These are phyloP conservation scores for Fusarium clavum DNA, from an alignment of 2,329 filamentous ascomycete species.

Conservation along the genomic window DNA sequence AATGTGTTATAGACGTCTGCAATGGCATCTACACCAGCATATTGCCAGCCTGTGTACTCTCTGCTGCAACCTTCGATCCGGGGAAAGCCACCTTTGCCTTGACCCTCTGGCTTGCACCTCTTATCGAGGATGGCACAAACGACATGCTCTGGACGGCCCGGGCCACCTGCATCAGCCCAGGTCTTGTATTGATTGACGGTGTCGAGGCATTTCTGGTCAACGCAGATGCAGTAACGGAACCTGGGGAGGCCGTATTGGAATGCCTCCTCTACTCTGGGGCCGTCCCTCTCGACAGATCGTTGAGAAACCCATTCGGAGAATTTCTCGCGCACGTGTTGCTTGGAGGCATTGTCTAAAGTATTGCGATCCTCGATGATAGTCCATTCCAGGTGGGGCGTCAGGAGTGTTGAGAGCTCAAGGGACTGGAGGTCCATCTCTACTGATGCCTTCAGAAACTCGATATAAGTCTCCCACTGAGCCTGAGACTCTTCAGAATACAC, in stretches of 20 bases:
- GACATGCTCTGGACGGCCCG: accelerated
- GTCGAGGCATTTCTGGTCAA: slow-evolving; percentile 7
- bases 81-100: neutral
- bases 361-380: slow-evolving; percentile 3
- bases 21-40: no score
- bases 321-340: neutral
- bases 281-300: neutral
- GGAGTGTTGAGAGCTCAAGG: neutral
- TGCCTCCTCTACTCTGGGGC: neutral
- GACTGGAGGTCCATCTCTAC: slow-evolving; percentile 5
- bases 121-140: neutral
- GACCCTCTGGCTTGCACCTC: neutral
- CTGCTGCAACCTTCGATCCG: neutral
- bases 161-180: neutral
- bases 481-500: slow-evolving; percentile 13
- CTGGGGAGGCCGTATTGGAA: neutral
- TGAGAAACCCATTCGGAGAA: slow-evolving; percentile 3
- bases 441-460: slow-evolving; percentile 25
- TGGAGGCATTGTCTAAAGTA: neutral
- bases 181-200: neutral
- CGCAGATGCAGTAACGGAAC: slow-evolving; percentile 7
- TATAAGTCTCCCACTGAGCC: slow-evolving; percentile 17
- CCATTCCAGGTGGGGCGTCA: slow-evolving; percentile 17
- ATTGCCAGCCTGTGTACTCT: slow-evolving; percentile 20
- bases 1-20: no score